Evolutionary conservation across 805 yeast genomes (phyloP), one percentile per base, ranked within the genome.

Genomic region (Starmerella vaccinii): DNA sequence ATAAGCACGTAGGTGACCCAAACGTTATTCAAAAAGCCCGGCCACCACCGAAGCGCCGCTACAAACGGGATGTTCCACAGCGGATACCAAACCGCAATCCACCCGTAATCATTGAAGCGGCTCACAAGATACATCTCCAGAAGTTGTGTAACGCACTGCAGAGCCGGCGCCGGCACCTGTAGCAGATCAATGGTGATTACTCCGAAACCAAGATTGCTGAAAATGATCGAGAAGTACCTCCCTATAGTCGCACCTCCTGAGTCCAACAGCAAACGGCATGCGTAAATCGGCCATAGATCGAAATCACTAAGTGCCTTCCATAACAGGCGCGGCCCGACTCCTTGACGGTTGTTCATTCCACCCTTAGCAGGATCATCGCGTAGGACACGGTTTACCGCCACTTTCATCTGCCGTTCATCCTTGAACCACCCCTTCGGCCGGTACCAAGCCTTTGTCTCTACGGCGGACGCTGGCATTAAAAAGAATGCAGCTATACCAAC

Each of bases 311-410:
- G 39, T 2, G 77, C 67, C 35, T 63, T 57, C 55, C 64, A 59
- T 12, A 79, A 53, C 64, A 70, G 71, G 35, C 61, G 66, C 3
- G 64, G 55, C 1, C 71, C 60, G 18, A 79, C 61, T 4, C 79
- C 77, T 55, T 75, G 75, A 58, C 81, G 69, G 58, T 79, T 79
- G 60, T 78, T 71, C 82, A 78, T 77, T 51, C 75, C 81, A 22
- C 82, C 82, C 65, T 74, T 74, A 2, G 71, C 57, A 7, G 83
- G 83, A 59, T 80, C 84, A 59, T 79, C 82, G 57, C 82, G 66
- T 37, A 79, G 63, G 1, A 79, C 70, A 49, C 76, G 68, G 59
- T 80, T 80, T 35, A 77, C 82, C 15, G 76, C 67, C 48, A 78
- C 76, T 46, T 73, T 73, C 60, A 74, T 76, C 51, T 79, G 80